Evolutionary conservation across 139 green algal genomes (phyloP), one percentile per base, ranked within the genome.

Genomic region (Desmodesmus armatus): DNA sequence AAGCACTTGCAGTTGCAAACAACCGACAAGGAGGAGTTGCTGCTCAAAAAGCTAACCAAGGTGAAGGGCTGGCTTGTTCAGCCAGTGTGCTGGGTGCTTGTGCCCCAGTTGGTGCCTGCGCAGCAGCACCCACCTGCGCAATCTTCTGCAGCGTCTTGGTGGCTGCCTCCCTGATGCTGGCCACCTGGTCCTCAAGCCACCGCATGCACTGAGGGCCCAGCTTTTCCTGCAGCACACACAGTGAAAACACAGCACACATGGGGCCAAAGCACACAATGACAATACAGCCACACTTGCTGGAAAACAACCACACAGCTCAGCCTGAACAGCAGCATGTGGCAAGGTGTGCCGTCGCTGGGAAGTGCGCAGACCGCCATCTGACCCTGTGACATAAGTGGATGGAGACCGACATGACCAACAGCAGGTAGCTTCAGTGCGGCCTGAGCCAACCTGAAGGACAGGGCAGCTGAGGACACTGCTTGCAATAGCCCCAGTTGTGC

Each of bases 201-300:
- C 94, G 90, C 91, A 99, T 95, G 93, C 97, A 99, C 84, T 99
- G 96, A 27, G 91, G 89, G 40, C 93, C 96, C 33, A 99, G 94
- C 92, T 98, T 98, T 60, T 97, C 93, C 87, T 97, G 80, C 49
- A 43, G 11, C 47, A 13, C 47, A 55, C 9, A 55, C 47, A 62
- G 33, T 40, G 6, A n/a, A 9, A 6, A 53, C 41, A 44, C 53
- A 15, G 23, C 70, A 35, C 70, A 79, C 66, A 27, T 76, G 66
- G n/a, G n/a, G 73, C 41, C 31, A 51, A 60, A 80, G 27, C 60
- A 69, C 27, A 37, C n/a, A 33, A 23, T 39, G 27, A 0, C 60
- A 41, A 9, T 11, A n/a, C n/a, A n/a, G n/a, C n/a, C n/a, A n/a
- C n/a, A n/a, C n/a, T n/a, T n/a, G n/a, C n/a, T n/a, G 23, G 31